A percentile compares a stretch with the other conserved stretches of the same genome.
Conservation (phyloP, 768 basidiomycete species). For the Boletales sp. region DNA sequence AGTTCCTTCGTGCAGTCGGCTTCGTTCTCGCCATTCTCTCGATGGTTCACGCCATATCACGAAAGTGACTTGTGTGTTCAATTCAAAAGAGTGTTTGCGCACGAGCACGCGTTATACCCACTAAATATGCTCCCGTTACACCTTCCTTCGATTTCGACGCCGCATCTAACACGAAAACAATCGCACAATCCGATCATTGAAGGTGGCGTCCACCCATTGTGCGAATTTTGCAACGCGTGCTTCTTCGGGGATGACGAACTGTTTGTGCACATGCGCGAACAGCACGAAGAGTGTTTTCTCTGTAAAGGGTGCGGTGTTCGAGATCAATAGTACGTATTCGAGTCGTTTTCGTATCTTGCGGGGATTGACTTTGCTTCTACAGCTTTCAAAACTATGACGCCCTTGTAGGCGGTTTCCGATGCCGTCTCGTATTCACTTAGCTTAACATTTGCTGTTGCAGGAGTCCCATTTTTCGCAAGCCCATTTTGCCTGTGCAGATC, state of each 20-base stretch:
- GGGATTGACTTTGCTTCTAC: neutral
- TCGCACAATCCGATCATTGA: constrained; percentile 54
- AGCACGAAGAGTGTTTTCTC: constrained; percentile 94
- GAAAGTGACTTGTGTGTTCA: constrained; percentile 81
- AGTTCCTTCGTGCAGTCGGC: constrained; percentile 3
- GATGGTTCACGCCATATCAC: neutral
- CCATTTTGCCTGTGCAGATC: constrained; percentile 76
- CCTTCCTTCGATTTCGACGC: constrained; percentile 75
- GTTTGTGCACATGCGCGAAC: constrained; percentile 89
- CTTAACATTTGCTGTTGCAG: constrained; percentile 34
- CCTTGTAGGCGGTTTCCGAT: constrained; percentile 62
- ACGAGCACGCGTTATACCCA: constrained; percentile 88
- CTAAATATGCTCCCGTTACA: constrained; percentile 62
- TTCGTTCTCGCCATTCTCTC: neutral
- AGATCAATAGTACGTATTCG: constrained; percentile 76
- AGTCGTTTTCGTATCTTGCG: too few relatives aligned
- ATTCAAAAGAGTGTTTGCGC: constrained; percentile 90
- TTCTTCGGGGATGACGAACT: constrained; percentile 93
- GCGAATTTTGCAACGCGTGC: constrained; percentile 88
- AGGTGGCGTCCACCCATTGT: constrained; percentile 73
- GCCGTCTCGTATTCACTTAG: too few relatives aligned
- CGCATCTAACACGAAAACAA: constrained; percentile 38
- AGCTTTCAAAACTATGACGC: constrained; percentile 79
- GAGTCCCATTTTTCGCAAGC: constrained; percentile 72
- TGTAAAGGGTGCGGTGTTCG: constrained; percentile 79